Percentiles rank a stretch among this genome's conserved stretches.
phyloP scores from a whole-genome alignment of 495 filamentous ascomycete species.

The Annulohypoxylon nitens region DNA sequence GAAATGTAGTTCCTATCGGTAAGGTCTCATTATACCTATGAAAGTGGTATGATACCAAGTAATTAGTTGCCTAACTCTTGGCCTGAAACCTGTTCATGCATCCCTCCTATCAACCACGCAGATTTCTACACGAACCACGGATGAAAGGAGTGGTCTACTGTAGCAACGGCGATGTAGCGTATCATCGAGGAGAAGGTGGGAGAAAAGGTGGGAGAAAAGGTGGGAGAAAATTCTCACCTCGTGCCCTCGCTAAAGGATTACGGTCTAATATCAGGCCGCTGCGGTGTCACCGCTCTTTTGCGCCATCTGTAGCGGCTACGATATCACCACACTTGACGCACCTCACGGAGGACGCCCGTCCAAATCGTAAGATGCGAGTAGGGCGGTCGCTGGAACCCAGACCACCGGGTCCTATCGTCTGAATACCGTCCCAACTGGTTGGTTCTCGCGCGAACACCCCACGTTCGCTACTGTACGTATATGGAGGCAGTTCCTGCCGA shows the following conservation, averaged over 20 bases:
- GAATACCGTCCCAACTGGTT: conserved; percentile 23
- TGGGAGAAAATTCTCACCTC: neutral
- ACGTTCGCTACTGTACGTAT: conserved; percentile 5
- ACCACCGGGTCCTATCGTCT: conserved; percentile 22
- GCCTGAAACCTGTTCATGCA: conserved; percentile 30
- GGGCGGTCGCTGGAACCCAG: conserved; percentile 21
- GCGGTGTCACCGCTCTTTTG: conserved; percentile 47
- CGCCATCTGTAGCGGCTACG: conserved; percentile 18
- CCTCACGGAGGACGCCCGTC: neutral
- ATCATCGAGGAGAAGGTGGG: conserved; percentile 13
- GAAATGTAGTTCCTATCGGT: neutral
- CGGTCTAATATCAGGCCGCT: conserved; percentile 12
- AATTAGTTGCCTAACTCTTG: conserved; percentile 6
- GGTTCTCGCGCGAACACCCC: conserved; percentile 17
- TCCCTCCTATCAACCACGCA: conserved; percentile 19
- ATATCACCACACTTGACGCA: neutral
- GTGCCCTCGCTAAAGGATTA: neutral
- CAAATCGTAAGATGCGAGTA: conserved; percentile 29
- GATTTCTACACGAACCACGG: neutral
- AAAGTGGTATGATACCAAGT: neutral
- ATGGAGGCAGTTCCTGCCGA: conserved; percentile 8
- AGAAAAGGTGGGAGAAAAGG: neutral
- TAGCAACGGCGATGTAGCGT: neutral
- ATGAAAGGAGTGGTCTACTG: neutral
- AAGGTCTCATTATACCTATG: neutral